These are phyloP conservation scores for Solioccasus polychromus DNA, from an alignment of 768 basidiomycete species.

Conservation along the genomic window DNA sequence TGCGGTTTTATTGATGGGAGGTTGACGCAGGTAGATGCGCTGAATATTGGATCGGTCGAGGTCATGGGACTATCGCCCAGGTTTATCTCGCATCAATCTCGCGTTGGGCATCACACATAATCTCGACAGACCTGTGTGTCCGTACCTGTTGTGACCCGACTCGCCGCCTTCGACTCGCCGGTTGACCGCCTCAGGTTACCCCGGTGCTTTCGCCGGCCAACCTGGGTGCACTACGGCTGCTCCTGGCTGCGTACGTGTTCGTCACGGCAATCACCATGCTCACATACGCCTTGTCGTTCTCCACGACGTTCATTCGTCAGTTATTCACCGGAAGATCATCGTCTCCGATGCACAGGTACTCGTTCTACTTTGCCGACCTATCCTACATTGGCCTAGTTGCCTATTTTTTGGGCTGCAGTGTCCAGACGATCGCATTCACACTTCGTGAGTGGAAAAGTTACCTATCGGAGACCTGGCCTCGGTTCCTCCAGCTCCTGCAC, in stretches of 20 bases:
- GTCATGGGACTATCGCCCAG: no score
- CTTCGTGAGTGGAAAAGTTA: conserved; percentile 37
- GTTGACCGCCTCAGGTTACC: no score
- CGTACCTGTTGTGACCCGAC: no score
- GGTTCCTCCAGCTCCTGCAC: conserved; percentile 53
- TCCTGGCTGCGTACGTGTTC: conserved; percentile 51
- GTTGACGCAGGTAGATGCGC: no score
- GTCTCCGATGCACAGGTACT: conserved; percentile 39
- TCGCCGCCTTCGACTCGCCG: no score
- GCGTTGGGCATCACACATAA: no score
- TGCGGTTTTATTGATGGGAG: no score
- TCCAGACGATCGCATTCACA: conserved; percentile 50
- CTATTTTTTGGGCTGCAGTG: conserved; percentile 58
- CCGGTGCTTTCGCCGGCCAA: conserved; percentile 40
- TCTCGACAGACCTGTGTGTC: no score
- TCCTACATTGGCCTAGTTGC: conserved; percentile 59
- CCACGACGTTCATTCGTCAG: conserved; percentile 28
- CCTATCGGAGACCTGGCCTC: conserved; percentile 59
- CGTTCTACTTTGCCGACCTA: conserved; percentile 64
- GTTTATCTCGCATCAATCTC: no score
- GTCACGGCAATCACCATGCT: conserved; percentile 36
- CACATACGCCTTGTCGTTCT: conserved; percentile 27
- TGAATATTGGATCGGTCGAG: no score
- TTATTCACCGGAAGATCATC: conserved; percentile 14
- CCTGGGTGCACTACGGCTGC: conserved; percentile 45